These are phyloP conservation scores for Globisporangium parvum DNA, from an alignment of 352 stramenopile genomes.

Conservation along the genomic window DNA sequence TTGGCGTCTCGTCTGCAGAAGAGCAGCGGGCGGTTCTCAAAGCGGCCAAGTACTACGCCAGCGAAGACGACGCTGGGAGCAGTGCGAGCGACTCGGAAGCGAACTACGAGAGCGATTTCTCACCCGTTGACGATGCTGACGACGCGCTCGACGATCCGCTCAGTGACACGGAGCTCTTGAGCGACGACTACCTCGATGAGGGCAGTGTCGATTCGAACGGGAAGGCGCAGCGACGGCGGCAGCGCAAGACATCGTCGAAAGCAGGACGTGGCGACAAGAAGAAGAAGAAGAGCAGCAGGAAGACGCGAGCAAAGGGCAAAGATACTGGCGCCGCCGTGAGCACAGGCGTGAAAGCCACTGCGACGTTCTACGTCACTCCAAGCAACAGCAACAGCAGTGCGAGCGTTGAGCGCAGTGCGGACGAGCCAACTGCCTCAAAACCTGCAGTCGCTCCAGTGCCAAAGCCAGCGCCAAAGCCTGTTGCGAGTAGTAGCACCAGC, in stretches of 20 bases:
- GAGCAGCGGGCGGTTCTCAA: slow-evolving; percentile 30
- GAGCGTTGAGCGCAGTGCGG: not conserved
- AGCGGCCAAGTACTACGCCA: slow-evolving; percentile 33
- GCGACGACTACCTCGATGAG: slow-evolving; percentile 41
- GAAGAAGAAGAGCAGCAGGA: slow-evolving; percentile 19
- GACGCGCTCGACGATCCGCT: slow-evolving; percentile 28
- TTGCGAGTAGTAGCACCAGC: too few relatives aligned
- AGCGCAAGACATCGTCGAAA: slow-evolving; percentile 13
- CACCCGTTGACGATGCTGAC: slow-evolving; percentile 27
- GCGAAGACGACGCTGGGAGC: slow-evolving; percentile 25
- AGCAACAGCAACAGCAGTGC: slow-evolving; percentile 1
- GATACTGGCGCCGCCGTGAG: not conserved
- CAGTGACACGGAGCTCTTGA: slow-evolving; percentile 36
- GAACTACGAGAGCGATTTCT: slow-evolving; percentile 36
- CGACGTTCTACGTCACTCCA: not conserved
- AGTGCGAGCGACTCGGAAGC: slow-evolving; percentile 17
- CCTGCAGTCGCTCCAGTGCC: too few relatives aligned
- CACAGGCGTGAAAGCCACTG: not conserved
- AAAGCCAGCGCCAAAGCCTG: too few relatives aligned
- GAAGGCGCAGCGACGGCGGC: slow-evolving; percentile 17
- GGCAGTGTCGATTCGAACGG: slow-evolving; percentile 13
- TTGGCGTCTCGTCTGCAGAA: slow-evolving; percentile 31
- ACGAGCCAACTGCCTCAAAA: too few relatives aligned
- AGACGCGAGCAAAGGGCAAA: slow-evolving; percentile 1
- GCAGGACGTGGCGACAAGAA: slow-evolving; percentile 11